Evolutionary conservation across 345 rosid genomes (phyloP).

Genomic region (Conringia planisiliqua): DNA sequence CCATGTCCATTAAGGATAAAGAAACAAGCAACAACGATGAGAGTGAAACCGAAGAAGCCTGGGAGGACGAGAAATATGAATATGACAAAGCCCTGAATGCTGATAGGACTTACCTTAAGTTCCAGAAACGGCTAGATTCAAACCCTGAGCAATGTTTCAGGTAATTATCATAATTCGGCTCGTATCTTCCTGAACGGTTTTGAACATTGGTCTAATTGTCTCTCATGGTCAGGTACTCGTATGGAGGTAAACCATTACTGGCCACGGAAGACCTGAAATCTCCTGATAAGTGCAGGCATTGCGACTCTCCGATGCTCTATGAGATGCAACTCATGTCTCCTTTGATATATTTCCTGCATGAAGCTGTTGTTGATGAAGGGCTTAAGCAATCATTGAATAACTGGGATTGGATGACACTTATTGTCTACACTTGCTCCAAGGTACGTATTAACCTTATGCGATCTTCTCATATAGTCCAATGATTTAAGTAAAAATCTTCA

Average conservation of each 20-base stretch:
- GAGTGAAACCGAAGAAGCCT: conserved; percentile 49
- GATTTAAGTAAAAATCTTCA: conserved; percentile 8
- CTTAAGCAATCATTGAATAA: conserved; percentile 47
- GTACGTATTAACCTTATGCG: conserved; percentile 22
- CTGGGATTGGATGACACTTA: conserved; percentile 91
- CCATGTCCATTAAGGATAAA: conserved; percentile 50
- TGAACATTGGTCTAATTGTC: background rate
- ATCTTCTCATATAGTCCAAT: background rate
- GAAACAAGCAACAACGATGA: conserved; percentile 41
- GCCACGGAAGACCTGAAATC: conserved; percentile 44
- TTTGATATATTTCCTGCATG: conserved; percentile 67
- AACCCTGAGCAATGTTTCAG: conserved; percentile 89
- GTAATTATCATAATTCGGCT: conserved; percentile 32
- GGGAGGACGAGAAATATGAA: conserved; percentile 79
- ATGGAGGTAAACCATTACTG: conserved; percentile 66
- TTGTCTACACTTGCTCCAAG: conserved; percentile 75
- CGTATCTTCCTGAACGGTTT: background rate
- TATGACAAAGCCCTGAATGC: conserved; percentile 76
- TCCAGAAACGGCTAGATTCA: conserved; percentile 73
- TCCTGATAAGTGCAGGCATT: conserved; percentile 51
- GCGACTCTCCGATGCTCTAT: conserved; percentile 59
- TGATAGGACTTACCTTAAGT: conserved; percentile 88
- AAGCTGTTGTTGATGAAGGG: conserved; percentile 47
- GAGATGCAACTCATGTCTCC: conserved; percentile 97
- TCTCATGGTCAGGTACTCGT: conserved; percentile 52